Base-by-base conservation (phyloP, 805 yeast genomes). In the Lipomyces orientalis region DNA sequence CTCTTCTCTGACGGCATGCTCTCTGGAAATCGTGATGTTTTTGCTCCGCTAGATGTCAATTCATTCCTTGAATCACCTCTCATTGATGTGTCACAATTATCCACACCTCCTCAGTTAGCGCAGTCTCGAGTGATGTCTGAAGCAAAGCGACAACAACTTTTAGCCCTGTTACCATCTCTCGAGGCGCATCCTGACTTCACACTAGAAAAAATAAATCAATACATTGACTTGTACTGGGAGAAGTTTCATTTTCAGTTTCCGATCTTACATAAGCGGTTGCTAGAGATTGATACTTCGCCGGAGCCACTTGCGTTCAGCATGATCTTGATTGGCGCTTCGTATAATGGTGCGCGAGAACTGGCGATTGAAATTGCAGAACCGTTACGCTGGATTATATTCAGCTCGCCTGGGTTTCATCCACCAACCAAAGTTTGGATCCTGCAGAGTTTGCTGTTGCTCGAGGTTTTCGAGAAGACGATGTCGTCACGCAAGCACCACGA, bases 351-450 rank as follows among this genome's bases (percentile, higher is more conserved):
- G 14, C 60, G 61, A 62, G 79, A 79, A 54, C 78, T 69, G 54
- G 84, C 88, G 7, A 77, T 81, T 71, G 71, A 73, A 61, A 81
- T 88, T 12, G 85, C 87, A 0, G 81, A 76, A 54, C 89, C 95
- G 0, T 77, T 91, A 35, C 79, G 97, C 58, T 89, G 88, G 84
- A 79, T 84, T 37, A 82, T 92, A 2, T 91, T 91, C 75, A 85
- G 89, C 52, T 86, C 89, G 58, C 86, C 87, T 8, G 90, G 87
- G 64, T 91, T 90, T 75, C 86, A 85, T 64, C 89, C 96, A 0
- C 97, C 97, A 0, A 89, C 93, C 0, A 83, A 83, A 70, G 80
- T 89, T 7, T 91, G 93, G 89, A 86, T 91, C 12, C 81, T 92
- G 60, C 97, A 92, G 76, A 83, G 91, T 72, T 81, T 91, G 68